These are phyloP conservation scores for Nitzschia inconspicua DNA, from an alignment of 108 stramenopile genomes.

Conservation along the genomic window DNA sequence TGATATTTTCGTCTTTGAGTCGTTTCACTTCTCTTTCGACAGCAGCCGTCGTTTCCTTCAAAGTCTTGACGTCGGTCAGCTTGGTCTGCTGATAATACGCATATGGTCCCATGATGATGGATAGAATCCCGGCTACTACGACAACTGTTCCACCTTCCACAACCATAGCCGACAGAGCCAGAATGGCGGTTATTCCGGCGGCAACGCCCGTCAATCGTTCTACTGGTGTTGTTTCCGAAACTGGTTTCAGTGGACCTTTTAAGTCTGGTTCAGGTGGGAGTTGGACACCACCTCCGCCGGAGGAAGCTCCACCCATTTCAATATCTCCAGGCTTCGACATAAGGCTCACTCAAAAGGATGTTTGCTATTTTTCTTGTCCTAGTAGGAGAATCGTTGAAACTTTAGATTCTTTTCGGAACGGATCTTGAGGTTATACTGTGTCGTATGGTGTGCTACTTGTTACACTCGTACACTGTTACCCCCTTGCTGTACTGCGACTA, in stretches of 20 bases:
- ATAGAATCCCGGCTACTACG: slow-evolving; percentile 50
- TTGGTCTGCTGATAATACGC: slow-evolving; percentile 73
- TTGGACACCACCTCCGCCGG: slow-evolving; percentile 9
- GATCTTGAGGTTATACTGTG: too few relatives aligned
- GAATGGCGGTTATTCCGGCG: slow-evolving; percentile 42
- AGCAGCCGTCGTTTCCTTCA: slow-evolving; percentile 57
- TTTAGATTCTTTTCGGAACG: too few relatives aligned
- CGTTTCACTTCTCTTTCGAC: slow-evolving; percentile 56
- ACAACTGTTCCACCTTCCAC: slow-evolving; percentile 43
- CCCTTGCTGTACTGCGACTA: too few relatives aligned
- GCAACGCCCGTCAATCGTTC: slow-evolving; percentile 47
- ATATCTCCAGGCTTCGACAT: slow-evolving; percentile 4
- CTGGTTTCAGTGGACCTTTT: slow-evolving; percentile 44
- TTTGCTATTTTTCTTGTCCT: neutral
- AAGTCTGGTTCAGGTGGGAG: slow-evolving; percentile 25
- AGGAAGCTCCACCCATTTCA: neutral
- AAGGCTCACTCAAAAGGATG: too few relatives aligned
- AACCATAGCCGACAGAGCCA: slow-evolving; percentile 56
- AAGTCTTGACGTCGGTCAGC: slow-evolving; percentile 61
- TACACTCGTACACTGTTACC: too few relatives aligned
- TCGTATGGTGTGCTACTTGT: too few relatives aligned
- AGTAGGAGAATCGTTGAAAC: too few relatives aligned
- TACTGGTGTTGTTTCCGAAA: slow-evolving; percentile 49
- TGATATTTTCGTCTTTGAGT: slow-evolving; percentile 46
- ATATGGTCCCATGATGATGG: slow-evolving; percentile 60